Conservation (phyloP, 225 moss, liverwort and hornwort genomes). For the Bryoerythrophyllum caledonicum region DNA sequence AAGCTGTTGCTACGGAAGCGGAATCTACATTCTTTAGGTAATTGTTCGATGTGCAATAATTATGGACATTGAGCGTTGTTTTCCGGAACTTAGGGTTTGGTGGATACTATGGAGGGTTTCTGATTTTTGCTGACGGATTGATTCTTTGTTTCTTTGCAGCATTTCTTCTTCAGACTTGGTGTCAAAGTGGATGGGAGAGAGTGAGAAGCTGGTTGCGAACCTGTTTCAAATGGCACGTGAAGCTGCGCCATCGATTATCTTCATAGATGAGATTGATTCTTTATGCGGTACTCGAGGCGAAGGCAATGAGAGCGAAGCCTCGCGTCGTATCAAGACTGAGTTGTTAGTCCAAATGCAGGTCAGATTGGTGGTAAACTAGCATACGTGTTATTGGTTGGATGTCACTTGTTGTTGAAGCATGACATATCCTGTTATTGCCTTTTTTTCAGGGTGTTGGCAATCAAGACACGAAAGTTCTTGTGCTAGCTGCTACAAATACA, state of each 20-base stretch:
- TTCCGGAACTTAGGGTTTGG: background rate
- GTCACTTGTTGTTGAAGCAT: background rate
- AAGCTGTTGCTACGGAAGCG: conserved; percentile 97
- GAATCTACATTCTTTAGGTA: conserved; percentile 92
- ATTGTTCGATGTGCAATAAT: background rate
- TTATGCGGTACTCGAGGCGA: conserved; percentile 95
- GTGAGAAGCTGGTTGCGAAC: conserved; percentile 96
- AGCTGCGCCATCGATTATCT: conserved; percentile 94
- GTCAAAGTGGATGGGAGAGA: conserved; percentile 99
- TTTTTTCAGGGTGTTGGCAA: conserved; percentile 81
- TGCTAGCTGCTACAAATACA: conserved; percentile 96
- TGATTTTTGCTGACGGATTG: conserved; percentile 8
- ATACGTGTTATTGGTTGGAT: conserved; percentile 9
- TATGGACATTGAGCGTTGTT: background rate
- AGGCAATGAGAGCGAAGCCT: conserved; percentile 97
- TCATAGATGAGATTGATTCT: conserved; percentile 98
- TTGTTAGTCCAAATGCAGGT: conserved; percentile 99
- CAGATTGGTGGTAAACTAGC: background rate
- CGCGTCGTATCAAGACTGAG: conserved; percentile 97
- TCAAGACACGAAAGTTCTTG: conserved; percentile 93
- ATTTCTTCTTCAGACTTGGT: conserved; percentile 98
- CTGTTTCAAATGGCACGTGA: conserved; percentile 98
- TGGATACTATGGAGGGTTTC: background rate
- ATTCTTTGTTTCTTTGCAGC: conserved; percentile 48
- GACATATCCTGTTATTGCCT: background rate